Conservation (phyloP, 306 rosid species). For the Gastrolobium villosum region DNA sequence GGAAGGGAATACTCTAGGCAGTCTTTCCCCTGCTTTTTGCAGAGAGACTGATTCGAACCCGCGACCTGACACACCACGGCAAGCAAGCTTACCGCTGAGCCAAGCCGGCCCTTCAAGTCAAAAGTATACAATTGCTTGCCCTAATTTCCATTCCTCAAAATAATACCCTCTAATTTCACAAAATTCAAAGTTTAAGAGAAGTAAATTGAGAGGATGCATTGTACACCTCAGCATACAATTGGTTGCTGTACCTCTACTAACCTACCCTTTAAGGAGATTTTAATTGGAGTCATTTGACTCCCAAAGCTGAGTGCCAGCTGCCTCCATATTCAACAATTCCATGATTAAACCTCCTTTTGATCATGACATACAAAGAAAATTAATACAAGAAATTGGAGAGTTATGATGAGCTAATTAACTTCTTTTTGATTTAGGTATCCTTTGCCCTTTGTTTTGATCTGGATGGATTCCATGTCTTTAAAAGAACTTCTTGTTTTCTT, state of each 20-base stretch:
- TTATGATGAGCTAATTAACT: background rate
- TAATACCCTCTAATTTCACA: background rate
- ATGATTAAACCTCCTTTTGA: constrained; percentile 1
- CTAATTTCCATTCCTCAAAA: constrained; percentile 5
- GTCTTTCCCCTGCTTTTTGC: too few relatives aligned
- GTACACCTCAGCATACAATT: background rate
- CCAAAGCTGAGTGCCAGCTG: constrained; percentile 8
- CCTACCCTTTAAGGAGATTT: background rate
- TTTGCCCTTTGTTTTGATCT: constrained; percentile 4
- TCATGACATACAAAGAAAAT: constrained; percentile 6
- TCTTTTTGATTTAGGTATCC: background rate
- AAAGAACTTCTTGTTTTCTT: background rate
- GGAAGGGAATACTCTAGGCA: too few relatives aligned
- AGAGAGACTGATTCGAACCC: too few relatives aligned
- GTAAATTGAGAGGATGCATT: constrained; percentile 10
- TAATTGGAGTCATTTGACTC: background rate
- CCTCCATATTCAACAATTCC: background rate
- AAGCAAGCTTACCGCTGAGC: too few relatives aligned
- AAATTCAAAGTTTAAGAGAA: background rate
- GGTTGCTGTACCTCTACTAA: background rate
- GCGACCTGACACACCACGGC: too few relatives aligned
- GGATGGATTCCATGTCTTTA: background rate
- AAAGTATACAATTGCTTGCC: constrained; percentile 9
- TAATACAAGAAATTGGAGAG: constrained; percentile 24
- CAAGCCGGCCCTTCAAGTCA: too few relatives aligned